Evolutionary conservation across 208 protist species (phyloP).

Genomic region (Acanthamoeba divionensis): DNA sequence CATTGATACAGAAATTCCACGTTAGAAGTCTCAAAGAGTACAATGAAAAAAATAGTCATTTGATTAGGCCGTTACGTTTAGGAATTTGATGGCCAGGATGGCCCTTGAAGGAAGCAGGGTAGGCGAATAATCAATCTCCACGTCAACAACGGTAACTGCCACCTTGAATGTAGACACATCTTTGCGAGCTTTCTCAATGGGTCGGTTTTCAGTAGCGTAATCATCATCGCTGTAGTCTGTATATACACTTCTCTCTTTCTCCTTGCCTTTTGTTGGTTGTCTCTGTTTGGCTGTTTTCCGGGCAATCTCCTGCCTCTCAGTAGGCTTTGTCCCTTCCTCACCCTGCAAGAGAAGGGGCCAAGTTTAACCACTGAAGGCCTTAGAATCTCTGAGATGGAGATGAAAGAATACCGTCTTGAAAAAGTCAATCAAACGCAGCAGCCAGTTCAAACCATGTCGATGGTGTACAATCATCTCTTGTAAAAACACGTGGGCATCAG

Average conservation of each 20-base stretch:
- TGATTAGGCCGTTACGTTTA: neutral
- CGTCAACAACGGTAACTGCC: neutral
- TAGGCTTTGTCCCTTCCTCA: neutral
- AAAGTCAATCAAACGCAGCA: neutral
- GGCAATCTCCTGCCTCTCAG: neutral
- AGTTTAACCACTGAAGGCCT: neutral
- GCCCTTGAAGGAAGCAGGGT: neutral
- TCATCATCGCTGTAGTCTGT: neutral
- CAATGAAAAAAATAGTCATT: neutral
- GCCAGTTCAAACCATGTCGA: conserved; percentile 24
- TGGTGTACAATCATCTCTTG: conserved; percentile 26
- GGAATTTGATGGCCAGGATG: neutral
- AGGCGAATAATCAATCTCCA: conserved; percentile 14
- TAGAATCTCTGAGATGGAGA: neutral
- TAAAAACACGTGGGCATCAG: neutral
- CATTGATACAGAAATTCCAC: too few relatives aligned
- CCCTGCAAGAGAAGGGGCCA: neutral
- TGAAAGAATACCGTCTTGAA: conserved; percentile 3
- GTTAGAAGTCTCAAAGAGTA: too few relatives aligned
- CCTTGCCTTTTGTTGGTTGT: neutral
- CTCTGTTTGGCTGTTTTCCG: neutral
- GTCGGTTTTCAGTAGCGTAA: neutral
- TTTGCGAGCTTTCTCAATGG: neutral
- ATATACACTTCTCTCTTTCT: neutral
- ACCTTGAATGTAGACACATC: neutral